Percentiles rank a stretch among this genome's conserved stretches.
Evolutionary conservation across 2,329 filamentous ascomycete genomes (phyloP).

Genomic region (Curvularia hawaiiensis): DNA sequence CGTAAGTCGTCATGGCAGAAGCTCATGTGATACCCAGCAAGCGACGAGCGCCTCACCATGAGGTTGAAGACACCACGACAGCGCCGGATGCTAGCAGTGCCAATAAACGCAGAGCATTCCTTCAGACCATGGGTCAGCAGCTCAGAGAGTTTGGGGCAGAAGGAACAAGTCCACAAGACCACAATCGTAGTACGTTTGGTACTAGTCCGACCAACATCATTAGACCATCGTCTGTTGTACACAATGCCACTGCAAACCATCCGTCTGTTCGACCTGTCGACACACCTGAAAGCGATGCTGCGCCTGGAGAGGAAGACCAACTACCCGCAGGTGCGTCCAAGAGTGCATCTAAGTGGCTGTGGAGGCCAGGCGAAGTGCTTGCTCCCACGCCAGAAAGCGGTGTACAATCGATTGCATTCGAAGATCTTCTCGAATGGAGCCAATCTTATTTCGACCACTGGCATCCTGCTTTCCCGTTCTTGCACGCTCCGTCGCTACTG

Average conservation of each 20-base stretch:
- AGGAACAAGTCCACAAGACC: slow-evolving; percentile 28
- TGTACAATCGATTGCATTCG: slow-evolving; percentile 16
- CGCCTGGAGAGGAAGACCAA: slow-evolving; percentile 30
- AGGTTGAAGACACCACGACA: slow-evolving; percentile 6
- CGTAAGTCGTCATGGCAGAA: slow-evolving; percentile 22
- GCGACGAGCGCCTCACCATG: slow-evolving; percentile 20
- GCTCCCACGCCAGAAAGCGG: slow-evolving; percentile 1
- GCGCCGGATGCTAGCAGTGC: slow-evolving; percentile 10
- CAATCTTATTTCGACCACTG: slow-evolving; percentile 37
- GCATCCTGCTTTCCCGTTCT: slow-evolving; percentile 34
- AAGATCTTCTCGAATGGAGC: slow-evolving; percentile 34
- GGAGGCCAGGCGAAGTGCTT: slow-evolving; percentile 23
- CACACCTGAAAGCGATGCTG: slow-evolving; percentile 25
- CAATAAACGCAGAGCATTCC: slow-evolving; percentile 29
- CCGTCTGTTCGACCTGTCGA: slow-evolving; percentile 11
- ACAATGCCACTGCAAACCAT: slow-evolving; percentile 6
- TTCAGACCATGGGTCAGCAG: slow-evolving; percentile 35
- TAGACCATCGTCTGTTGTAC: slow-evolving; percentile 15
- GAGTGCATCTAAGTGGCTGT: slow-evolving; percentile 31
- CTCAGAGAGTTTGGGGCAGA: slow-evolving; percentile 32
- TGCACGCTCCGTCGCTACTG: slow-evolving; percentile 30
- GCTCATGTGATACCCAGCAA: slow-evolving; percentile 20
- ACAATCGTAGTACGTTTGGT: slow-evolving; percentile 23
- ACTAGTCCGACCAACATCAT: slow-evolving; percentile 20
- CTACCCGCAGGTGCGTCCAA: slow-evolving; percentile 25